Evolutionary conservation across 73 alveolate genomes (phyloP), one percentile per base, ranked within the genome.

Genomic region (Paramecium sonneborni): DNA sequence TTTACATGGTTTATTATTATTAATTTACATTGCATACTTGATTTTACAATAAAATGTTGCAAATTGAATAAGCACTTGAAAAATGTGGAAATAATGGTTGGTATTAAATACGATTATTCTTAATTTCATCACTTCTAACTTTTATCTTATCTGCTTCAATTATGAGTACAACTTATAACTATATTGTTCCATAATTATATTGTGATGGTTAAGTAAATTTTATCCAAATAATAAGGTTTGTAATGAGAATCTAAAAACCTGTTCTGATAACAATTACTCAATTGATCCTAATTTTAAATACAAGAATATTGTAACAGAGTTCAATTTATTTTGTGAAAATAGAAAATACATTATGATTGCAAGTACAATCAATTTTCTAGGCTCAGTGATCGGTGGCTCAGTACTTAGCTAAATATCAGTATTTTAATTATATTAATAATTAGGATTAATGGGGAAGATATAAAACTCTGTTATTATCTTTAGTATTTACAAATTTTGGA

Each of bases 271-370:
- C 5, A 72, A 72, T 34, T 43, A 24, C 14, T 9, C 8, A 39
- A 43, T 79, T 11, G 90, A 41, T 79, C 90, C 90, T 43, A 43
- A 39, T 14, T 79, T 79, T 79, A 79, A 79, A 44, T 79, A 79
- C 28, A 23, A 7, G n/a, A 79, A 79, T 18, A 20, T 79, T n/a
- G 90, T 43, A 0, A 79, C 90, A 2, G 44, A 79, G 30, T 79
- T 79, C 28, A n/a, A 79, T 79, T 44, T 79, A 26, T 79, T 43
- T 79, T 79, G 90, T 39, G 74, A 79, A 9, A 32, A 62, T 24
- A 24, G 24, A 26, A 37, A 30, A 9, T 79, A 79, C 30, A 79
- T 79, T 10, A 18, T 30, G 34, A 34, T 79, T 24, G 48, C 44
- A 30, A 23, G 46, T 8, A 30, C 90, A 39, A 79, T 79, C n/a